Evolutionary conservation across 2,329 filamentous ascomycete species (phyloP), one percentile per base, ranked within the genome.

Genomic region (Madurella mycetomatis): DNA sequence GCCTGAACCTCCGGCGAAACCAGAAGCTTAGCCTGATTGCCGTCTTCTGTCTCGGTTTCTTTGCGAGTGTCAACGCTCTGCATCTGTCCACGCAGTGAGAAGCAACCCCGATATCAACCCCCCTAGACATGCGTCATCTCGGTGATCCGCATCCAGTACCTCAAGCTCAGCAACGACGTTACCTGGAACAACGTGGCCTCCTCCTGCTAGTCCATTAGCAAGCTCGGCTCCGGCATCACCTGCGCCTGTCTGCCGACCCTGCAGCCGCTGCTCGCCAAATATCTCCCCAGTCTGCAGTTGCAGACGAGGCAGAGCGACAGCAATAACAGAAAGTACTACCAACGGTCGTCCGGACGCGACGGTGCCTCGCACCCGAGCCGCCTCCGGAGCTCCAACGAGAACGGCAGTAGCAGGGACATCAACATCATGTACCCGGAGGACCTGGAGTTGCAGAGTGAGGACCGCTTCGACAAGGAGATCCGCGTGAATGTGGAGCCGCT

Each of bases 1-100:
- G 62, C 18, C 55, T 72, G n/a, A 67, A 71, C 16, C 64, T 72
- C 17, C 67, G 67, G 0, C 65, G 57, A 25, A 60, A 60, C 5
- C 70, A 72, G 46, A 67, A 66, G 40, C 50, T 70, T 5, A 60
- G 67, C 2, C 62, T 73, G 5, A 62, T 72, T 1, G 67, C 64
- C 8, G 68, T 74, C 43, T 73, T 73, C 49, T 67, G 68, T 47
- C 61, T 73, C 4, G 70, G 71, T 15, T 72, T 73, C 53, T 72
- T 73, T 44, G 70, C 71, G 49, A 60, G 70, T 67, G 5, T 9
- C 17, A 15, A 37, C 34, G 7, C 7, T 12, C 12, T 9, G 9
- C 9, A 9, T 4, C n/a, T n/a, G 15, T 4, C 12, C 11, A 11
- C 37, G 25, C 7, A 16, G 19, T 9, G 7, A 9, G n/a, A 12